Evolutionary conservation across 2,329 filamentous ascomycete genomes (phyloP).

Genomic region (Metarhizium album): DNA sequence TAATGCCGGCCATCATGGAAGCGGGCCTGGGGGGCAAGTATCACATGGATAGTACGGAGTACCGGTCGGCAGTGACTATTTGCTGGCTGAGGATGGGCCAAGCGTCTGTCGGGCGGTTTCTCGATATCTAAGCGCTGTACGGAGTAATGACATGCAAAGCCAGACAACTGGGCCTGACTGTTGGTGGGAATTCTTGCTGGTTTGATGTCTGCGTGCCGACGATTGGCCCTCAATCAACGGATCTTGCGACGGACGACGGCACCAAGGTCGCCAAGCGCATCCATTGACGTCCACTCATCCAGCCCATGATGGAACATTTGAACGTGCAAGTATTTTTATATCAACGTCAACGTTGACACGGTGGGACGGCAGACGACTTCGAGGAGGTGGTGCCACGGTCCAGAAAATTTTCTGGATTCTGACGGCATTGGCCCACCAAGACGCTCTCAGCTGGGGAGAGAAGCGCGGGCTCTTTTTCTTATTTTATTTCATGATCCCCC

Average conservation of each 20-base stretch:
- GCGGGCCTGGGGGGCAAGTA: not conserved
- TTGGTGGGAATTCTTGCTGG: too few species aligned
- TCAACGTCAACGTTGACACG: too few species aligned
- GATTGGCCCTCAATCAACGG: too few species aligned
- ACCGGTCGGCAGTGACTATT: not conserved
- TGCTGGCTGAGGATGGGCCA: not conserved
- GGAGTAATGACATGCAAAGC: not conserved
- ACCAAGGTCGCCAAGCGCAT: too few species aligned
- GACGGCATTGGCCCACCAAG: constrained; percentile 2
- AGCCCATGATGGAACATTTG: too few species aligned
- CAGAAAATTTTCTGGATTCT: not conserved
- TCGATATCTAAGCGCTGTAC: not conserved
- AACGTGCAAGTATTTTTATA: too few species aligned
- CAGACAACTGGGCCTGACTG: not conserved
- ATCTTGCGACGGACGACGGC: too few species aligned
- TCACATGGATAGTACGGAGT: not conserved
- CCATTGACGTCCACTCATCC: too few species aligned
- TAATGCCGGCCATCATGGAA: not conserved
- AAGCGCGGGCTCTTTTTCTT: not conserved
- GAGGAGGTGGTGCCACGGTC: not conserved
- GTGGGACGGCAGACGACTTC: too few species aligned
- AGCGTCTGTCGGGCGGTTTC: not conserved
- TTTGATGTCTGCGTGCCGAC: too few species aligned
- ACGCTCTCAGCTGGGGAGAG: not conserved
- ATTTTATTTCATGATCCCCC: not conserved